These are phyloP conservation scores for Coemansia sp. DNA, from an alignment of 192 early-diverging fungal genomes.

Conservation along the genomic window DNA sequence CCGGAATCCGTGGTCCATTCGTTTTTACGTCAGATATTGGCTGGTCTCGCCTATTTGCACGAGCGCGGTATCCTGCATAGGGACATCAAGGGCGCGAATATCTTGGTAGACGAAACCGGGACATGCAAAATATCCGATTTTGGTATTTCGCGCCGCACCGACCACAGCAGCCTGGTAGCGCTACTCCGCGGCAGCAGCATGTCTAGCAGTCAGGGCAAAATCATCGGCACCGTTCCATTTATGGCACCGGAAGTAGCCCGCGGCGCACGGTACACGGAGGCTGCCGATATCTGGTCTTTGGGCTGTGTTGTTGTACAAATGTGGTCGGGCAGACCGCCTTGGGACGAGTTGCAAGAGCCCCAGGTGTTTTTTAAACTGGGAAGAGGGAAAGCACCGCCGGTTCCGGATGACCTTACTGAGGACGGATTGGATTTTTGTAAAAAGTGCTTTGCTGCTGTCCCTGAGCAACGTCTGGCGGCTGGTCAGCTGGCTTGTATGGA, in stretches of 20 bases:
- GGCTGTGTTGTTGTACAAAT: slow-evolving; percentile 94
- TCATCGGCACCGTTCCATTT: slow-evolving; percentile 84
- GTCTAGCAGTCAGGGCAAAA: background rate
- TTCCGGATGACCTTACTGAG: slow-evolving; percentile 72
- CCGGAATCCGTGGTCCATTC: slow-evolving; percentile 71
- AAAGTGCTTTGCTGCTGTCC: slow-evolving; percentile 76
- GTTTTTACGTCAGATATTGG: slow-evolving; percentile 80
- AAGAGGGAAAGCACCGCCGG: slow-evolving; percentile 76
- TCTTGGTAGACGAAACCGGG: slow-evolving; percentile 76
- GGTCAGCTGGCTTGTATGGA: slow-evolving; percentile 66
- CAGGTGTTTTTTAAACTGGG: slow-evolving; percentile 77
- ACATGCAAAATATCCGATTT: slow-evolving; percentile 97
- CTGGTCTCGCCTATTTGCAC: slow-evolving; percentile 87
- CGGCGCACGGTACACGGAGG: slow-evolving; percentile 79
- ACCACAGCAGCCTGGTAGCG: slow-evolving; percentile 12
- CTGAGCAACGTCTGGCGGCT: slow-evolving; percentile 78
- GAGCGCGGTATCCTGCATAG: slow-evolving; percentile 71
- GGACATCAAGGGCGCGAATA: slow-evolving; percentile 84
- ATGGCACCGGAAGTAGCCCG: slow-evolving; percentile 96
- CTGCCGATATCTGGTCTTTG: slow-evolving; percentile 90
- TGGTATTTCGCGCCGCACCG: slow-evolving; percentile 86
- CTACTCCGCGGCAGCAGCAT: background rate
- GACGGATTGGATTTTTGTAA: slow-evolving; percentile 73
- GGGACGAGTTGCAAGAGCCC: slow-evolving; percentile 58
- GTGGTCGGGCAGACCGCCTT: slow-evolving; percentile 85